Evolutionary conservation across 148 eudicot genomes (phyloP), one percentile per base, ranked within the genome.

Genomic region (Silene uniflora): DNA sequence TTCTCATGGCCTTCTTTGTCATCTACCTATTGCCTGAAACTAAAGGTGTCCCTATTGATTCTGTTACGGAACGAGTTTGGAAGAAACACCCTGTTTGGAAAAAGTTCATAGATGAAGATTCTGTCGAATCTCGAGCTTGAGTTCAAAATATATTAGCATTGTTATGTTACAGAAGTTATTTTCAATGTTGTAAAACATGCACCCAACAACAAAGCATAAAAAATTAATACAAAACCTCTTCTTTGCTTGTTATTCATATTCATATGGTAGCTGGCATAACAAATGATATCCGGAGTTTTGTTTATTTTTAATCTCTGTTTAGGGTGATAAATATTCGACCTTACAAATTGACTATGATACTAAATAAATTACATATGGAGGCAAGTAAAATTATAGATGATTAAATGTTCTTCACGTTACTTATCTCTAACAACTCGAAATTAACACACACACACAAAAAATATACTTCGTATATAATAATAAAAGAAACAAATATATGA

Each of bases 21-120:
- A 19, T 78, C 1, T 82, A 74, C 52, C 76, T 82, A 13, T 19
- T 84, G 73, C 89, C 89, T 0, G 89, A 87, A 80, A 87, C 89
- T 3, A 87, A 84, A 74, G 86, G 84, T 0, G 44, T 84, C 2
- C 84, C 89, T 3, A 87, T 87, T n/a, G 86, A 87, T 47, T 65
- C 76, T 42, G 83, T 87, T 69, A 79, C 69, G 1, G 85, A 84
- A 0, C 47, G 77, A 16, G 87, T 84, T 0, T 87, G 89, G 89
- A 84, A 76, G 81, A 85, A 77, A 42, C 89, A 87, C 54, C 83
- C 84, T 52, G 75, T 82, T 55, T 87, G 89, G 89, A 84, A 74
- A 69, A 84, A 69, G 54, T 86, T 71, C 23, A 78, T 81, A 55
- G 77, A 60, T 77, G 77, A 81, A 23, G 80, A 76, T 52, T 58